Base-by-base conservation (phyloP, 768 basidiomycete genomes). In the Austroboletus festivus region DNA sequence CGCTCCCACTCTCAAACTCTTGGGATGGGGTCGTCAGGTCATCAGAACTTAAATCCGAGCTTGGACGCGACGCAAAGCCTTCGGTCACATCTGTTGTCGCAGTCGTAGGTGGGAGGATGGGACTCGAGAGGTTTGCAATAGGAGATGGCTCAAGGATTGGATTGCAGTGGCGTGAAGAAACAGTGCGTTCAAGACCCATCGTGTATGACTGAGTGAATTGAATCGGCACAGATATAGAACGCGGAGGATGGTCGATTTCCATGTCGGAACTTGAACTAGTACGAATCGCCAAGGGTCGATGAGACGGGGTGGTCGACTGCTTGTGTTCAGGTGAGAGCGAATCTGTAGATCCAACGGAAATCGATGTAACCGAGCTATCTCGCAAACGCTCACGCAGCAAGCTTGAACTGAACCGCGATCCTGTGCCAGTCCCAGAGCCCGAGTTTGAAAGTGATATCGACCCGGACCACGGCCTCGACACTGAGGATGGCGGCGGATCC, bases 331-430 rank as follows among this genome's bases (percentile, higher is more conserved):
- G 45, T 9, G 42, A 46, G 24, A 46, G 42, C 5, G 62, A 63
- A 30, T 55, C 60, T 5, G 45, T 51, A 24, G 67, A 60, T 22
- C 43, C 43, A 34, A 44, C 48, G 33, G 64, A 67, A 38, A 65
- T 31, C 35, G 65, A 67, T 16, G 65, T 67, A n/a, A 46, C 65
- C 6, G 67, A 67, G 19, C 64, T 62, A 16, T 63, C 65, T 42
- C 46, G 50, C 39, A 67, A 39, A 51, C 57, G 55, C 46, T 45
- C 31, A 20, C 39, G 58, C 45, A 67, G 41, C 38, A 59, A 46
- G 39, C 58, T 54, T 43, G 57, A 56, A 44, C 61, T 52, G 38
- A 67, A 54, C 13, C 44, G 52, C 38, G 67, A 67, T 13, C 58
- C 50, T 6, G 54, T 54, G 8, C 56, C 55, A 24, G 63, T 59